These are phyloP conservation scores for Talaromyces stipitatus DNA, from an alignment of 495 filamentous ascomycete species.

Conservation along the genomic window DNA sequence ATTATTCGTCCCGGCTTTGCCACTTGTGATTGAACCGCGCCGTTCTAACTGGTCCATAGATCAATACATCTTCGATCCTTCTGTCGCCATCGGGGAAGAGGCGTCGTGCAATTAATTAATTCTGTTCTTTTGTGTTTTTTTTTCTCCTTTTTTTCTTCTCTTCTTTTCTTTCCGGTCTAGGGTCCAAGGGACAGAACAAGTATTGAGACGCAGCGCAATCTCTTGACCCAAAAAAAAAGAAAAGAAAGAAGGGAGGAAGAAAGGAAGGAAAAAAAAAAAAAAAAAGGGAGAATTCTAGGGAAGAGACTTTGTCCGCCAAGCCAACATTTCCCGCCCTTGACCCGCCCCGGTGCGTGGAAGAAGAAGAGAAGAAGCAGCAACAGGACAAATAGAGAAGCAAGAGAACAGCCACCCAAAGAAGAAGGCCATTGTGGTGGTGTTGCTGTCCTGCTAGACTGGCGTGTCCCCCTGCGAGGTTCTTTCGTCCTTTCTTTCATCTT, in stretches of 20 bases:
- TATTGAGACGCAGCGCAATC: too few species aligned
- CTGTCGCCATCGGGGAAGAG: neutral
- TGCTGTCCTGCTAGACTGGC: neutral
- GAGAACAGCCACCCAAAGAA: too few species aligned
- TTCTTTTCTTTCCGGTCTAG: neutral
- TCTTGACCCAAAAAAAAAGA: neutral
- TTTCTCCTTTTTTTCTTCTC: neutral
- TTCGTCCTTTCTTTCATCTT: neutral
- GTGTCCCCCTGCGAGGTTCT: neutral
- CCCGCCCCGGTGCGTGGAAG: neutral
- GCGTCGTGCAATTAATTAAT: neutral
- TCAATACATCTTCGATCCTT: neutral
- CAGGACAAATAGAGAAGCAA: too few species aligned
- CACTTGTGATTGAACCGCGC: constrained; percentile 9
- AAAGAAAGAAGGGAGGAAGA: neutral
- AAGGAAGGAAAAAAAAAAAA: neutral
- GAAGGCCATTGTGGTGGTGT: neutral
- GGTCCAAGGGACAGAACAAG: neutral
- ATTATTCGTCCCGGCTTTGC: constrained; percentile 16
- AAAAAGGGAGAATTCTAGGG: neutral
- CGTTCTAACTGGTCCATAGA: neutral
- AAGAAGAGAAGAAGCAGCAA: neutral
- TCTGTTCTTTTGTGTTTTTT: too few species aligned
- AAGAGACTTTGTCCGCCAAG: neutral
- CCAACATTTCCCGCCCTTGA: neutral